Conservation (phyloP, 1,284 basidiomycete species). For the Heterobasidion annosum region DNA sequence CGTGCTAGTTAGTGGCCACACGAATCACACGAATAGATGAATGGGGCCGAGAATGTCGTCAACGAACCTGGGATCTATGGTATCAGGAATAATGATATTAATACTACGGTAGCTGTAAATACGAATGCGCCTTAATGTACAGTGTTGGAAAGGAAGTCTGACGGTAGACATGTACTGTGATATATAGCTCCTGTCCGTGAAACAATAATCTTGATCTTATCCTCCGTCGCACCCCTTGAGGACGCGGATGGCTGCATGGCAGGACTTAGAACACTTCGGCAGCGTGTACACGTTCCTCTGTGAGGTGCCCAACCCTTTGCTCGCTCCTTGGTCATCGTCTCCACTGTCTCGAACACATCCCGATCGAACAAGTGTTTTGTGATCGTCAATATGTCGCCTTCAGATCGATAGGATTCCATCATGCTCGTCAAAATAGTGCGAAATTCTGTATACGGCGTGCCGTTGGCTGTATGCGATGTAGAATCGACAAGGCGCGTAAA, state of each 20-base stretch:
- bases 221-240: conserved; percentile 9
- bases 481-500: conserved; percentile 87
- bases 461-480: conserved; percentile 37
- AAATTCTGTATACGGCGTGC: conserved; percentile 86
- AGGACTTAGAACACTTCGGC: conserved; percentile 31
- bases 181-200: conserved; percentile 54
- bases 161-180: conserved; percentile 41
- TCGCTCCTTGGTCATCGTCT: conserved; percentile 27
- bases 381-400: conserved; percentile 86
- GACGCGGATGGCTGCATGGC: conserved; percentile 7
- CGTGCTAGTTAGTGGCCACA: no score
- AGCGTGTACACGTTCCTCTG: conserved; percentile 32
- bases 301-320: conserved; percentile 15
- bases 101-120: neutral
- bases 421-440: conserved; percentile 86
- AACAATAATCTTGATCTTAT: conserved; percentile 33
- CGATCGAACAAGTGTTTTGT: conserved; percentile 78
- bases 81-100: neutral
- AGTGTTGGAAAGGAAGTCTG: conserved; percentile 19
- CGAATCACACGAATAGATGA: no score
- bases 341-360: conserved; percentile 74
- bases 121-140: conserved; percentile 18
- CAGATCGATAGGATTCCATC: conserved; percentile 88
- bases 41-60: no score
- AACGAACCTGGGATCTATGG: no score